phyloP scores from a whole-genome alignment of 1,284 basidiomycete genomes.

The Pyrrhoderma lamaoense region DNA sequence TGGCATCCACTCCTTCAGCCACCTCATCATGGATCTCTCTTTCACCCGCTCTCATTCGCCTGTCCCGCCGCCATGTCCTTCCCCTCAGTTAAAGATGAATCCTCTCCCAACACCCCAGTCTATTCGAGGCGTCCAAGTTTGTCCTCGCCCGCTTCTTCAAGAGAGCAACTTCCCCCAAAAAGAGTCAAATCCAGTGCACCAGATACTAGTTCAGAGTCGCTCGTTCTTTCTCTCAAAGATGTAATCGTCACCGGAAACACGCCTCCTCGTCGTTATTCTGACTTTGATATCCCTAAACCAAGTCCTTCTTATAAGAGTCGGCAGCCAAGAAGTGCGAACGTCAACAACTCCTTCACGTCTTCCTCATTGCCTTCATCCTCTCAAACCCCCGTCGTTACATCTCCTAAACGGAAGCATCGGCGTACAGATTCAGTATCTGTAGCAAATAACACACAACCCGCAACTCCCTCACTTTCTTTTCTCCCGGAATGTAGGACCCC shows the following conservation, averaged over 20 bases:
- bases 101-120: conserved; percentile 15
- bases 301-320: not conserved
- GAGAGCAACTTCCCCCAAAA: conserved; percentile 2
- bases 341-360: not conserved
- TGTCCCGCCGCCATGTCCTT: conserved; percentile 16
- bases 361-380: not conserved
- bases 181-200: conserved; percentile 6
- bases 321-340: conserved; percentile 10
- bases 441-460: not conserved
- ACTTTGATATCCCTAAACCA: not conserved
- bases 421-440: conserved; percentile 9
- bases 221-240: conserved; percentile 15
- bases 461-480: too few species aligned
- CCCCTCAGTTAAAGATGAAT: conserved; percentile 12
- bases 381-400: not conserved
- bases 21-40: conserved; percentile 4
- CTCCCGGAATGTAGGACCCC: too few species aligned
- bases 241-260: conserved; percentile 12
- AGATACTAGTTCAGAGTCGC: conserved; percentile 9
- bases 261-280: conserved; percentile 5
- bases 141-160: conserved; percentile 2
- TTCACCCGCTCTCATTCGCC: conserved; percentile 15
- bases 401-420: conserved; percentile 7
- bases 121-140: conserved; percentile 10
- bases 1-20: not conserved